A percentile compares a stretch with the other conserved stretches of the same genome.
Evolutionary conservation across 768 basidiomycete genomes (phyloP).

Genomic region (Lanmaoa rubissima): DNA sequence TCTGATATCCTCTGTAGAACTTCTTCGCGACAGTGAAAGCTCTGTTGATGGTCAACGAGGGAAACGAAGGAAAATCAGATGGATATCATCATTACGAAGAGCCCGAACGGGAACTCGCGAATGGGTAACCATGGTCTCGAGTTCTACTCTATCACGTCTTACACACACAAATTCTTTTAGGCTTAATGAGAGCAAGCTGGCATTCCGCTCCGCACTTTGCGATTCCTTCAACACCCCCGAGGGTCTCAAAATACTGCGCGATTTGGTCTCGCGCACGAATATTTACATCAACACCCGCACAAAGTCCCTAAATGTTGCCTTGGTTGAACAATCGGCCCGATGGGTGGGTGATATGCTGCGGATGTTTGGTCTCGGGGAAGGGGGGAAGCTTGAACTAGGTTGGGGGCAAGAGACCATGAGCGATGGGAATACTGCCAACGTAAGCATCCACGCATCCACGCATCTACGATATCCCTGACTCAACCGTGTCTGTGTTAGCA

Average conservation of each 20-base stretch:
- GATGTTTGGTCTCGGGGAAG: slow-evolving; percentile 78
- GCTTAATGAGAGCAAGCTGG: slow-evolving; percentile 67
- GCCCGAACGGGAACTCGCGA: slow-evolving; percentile 66
- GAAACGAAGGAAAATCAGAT: slow-evolving; percentile 47
- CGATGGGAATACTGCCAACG: slow-evolving; percentile 35
- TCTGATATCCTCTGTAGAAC: slow-evolving; percentile 54
- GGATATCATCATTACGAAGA: slow-evolving; percentile 64
- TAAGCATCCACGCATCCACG: slow-evolving; percentile 45
- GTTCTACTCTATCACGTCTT: slow-evolving; percentile 9
- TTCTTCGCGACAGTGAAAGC: slow-evolving; percentile 91
- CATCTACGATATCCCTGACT: background rate
- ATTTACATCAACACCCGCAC: slow-evolving; percentile 77
- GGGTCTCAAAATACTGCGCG: slow-evolving; percentile 72
- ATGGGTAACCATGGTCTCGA: slow-evolving; percentile 44
- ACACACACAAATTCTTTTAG: slow-evolving; percentile 39
- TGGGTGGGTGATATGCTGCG: slow-evolving; percentile 75
- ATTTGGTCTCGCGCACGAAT: slow-evolving; percentile 83
- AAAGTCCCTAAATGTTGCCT: slow-evolving; percentile 54
- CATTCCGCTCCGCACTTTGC: slow-evolving; percentile 84
- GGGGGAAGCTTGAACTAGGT: slow-evolving; percentile 65
- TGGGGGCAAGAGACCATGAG: slow-evolving; percentile 72
- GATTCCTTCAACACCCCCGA: slow-evolving; percentile 97
- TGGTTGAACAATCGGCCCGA: slow-evolving; percentile 61
- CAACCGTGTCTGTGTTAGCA: slow-evolving; percentile 46
- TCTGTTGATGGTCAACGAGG: slow-evolving; percentile 52